A percentile compares a stretch with the other conserved stretches of the same genome.
Conservation (phyloP, 495 filamentous ascomycete species). For the Bathelium albidoporum region DNA sequence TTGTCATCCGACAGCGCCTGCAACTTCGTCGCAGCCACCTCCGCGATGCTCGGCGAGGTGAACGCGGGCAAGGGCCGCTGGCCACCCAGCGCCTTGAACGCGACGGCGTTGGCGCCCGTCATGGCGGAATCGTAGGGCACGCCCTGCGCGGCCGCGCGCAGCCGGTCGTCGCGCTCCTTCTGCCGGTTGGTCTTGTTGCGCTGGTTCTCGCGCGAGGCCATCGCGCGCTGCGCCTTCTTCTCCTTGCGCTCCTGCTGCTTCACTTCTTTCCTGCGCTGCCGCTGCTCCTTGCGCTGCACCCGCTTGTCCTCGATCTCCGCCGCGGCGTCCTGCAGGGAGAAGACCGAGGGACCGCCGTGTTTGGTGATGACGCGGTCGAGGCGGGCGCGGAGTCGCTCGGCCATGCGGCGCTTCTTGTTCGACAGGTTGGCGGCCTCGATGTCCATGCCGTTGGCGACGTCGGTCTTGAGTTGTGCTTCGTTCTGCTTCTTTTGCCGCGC, state of each 20-base stretch:
- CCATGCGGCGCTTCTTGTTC: not conserved
- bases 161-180: not conserved
- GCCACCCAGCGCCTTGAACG: slow-evolving; percentile 3
- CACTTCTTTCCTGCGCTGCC: slow-evolving; percentile 4
- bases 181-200: not conserved
- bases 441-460: not conserved
- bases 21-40: slow-evolving; percentile 1
- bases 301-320: not conserved
- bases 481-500: slow-evolving; percentile 7
- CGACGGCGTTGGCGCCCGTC: slow-evolving; percentile 9
- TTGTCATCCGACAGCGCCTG: slow-evolving; percentile 8
- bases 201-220: not conserved
- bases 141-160: not conserved
- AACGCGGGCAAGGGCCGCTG: slow-evolving; percentile 10
- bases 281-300: not conserved
- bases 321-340: not conserved
- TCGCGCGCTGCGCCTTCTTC: slow-evolving; percentile 4
- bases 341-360: not conserved
- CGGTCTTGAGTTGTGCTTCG: not conserved
- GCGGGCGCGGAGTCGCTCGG: slow-evolving; percentile 1
- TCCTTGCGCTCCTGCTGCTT: slow-evolving; percentile 4
- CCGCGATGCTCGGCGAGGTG: not conserved
- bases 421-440: slow-evolving; percentile 1
- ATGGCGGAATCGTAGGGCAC: not conserved
- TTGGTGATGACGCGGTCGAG: not conserved